phyloP scores from a whole-genome alignment of 352 stramenopile genomes.

The Pythium rishiriense region DNA sequence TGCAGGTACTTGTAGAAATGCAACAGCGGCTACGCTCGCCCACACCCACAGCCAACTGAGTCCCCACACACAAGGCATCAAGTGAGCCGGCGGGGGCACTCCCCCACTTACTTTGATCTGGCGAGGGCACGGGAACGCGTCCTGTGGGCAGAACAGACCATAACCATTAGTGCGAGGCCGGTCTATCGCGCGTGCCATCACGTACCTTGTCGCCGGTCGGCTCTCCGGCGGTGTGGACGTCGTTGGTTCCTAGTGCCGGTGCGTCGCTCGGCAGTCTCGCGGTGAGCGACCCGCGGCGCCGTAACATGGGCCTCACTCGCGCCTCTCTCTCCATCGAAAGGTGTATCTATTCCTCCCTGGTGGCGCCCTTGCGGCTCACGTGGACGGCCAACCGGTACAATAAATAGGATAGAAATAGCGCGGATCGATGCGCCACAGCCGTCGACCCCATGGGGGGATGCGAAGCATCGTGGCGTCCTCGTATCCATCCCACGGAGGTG shows the following conservation, averaged over 20 bases:
- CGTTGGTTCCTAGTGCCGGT: constrained; percentile 15
- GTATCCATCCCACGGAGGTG: too few species aligned
- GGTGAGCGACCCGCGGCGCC: constrained; percentile 42
- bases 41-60: neutral
- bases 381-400: too few species aligned
- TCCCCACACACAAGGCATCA: too few species aligned
- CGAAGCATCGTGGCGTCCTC: too few species aligned
- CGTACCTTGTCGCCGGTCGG: neutral
- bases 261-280: constrained; percentile 51
- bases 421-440: too few species aligned
- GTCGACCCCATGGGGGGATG: too few species aligned
- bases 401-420: too few species aligned
- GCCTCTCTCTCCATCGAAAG: too few species aligned
- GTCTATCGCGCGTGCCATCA: neutral
- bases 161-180: neutral
- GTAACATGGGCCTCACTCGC: neutral
- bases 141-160: neutral
- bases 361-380: too few species aligned
- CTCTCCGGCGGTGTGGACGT: neutral
- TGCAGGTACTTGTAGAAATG: constrained; percentile 88
- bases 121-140: constrained; percentile 33
- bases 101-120: constrained; percentile 32
- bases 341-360: neutral
- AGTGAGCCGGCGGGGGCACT: neutral
- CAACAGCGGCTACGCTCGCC: constrained; percentile 43